phyloP scores from a whole-genome alignment of 352 stramenopile genomes.

The Phytophthora pistaciae region DNA sequence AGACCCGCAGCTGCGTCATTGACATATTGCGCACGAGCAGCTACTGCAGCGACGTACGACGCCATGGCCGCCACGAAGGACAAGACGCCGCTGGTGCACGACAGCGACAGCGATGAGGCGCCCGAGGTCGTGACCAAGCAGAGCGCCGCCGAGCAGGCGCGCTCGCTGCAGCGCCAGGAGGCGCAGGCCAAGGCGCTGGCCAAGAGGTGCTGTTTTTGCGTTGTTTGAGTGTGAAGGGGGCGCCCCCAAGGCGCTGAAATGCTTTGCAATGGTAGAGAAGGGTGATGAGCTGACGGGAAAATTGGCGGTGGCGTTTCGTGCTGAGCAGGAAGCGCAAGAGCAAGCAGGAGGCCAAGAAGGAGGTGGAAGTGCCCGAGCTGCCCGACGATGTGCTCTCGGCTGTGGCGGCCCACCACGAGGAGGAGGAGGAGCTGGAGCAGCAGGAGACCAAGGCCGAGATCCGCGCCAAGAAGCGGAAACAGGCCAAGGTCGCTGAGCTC shows the following conservation, averaged over 20 bases:
- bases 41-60: background rate
- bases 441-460: slow-evolving; percentile 37
- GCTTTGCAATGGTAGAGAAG: slow-evolving; percentile 11
- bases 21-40: slow-evolving; percentile 15
- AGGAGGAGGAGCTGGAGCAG: slow-evolving; percentile 59
- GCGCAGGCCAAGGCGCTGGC: slow-evolving; percentile 40
- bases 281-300: background rate
- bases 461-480: slow-evolving; percentile 37
- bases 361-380: slow-evolving; percentile 52
- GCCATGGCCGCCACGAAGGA: slow-evolving; percentile 38
- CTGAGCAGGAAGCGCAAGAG: slow-evolving; percentile 62
- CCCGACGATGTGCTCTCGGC: slow-evolving; percentile 71
- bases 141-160: slow-evolving; percentile 64
- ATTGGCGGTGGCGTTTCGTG: slow-evolving; percentile 14
- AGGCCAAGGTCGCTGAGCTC: slow-evolving; percentile 34
- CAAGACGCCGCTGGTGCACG: slow-evolving; percentile 20
- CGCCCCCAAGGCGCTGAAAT: background rate
- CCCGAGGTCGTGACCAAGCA: slow-evolving; percentile 83
- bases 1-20: slow-evolving; percentile 6
- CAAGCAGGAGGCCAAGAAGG: slow-evolving; percentile 27
- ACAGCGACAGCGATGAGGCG: slow-evolving; percentile 73
- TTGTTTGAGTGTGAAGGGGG: background rate
- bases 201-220: slow-evolving; percentile 51
- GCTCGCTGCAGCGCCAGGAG: slow-evolving; percentile 59
- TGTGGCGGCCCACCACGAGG: slow-evolving; percentile 70